phyloP scores from a whole-genome alignment of 2,329 filamentous ascomycete species.

The Nothopassalora personata region DNA sequence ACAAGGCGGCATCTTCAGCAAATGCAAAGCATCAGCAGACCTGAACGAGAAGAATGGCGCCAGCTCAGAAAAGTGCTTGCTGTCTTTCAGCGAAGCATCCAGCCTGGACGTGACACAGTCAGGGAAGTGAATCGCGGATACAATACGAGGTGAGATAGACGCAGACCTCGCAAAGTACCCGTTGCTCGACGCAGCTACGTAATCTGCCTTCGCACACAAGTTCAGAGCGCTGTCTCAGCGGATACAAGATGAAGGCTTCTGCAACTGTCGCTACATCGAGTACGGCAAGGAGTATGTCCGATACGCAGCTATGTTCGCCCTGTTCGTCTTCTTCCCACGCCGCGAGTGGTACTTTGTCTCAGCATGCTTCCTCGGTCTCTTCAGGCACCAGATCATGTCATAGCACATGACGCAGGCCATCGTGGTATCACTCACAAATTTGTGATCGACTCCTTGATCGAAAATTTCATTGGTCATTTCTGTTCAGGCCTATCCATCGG shows the following conservation, averaged over 20 bases:
- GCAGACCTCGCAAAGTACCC: conserved; percentile 42
- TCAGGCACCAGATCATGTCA: conserved; percentile 66
- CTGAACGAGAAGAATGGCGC: not conserved
- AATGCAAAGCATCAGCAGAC: not conserved
- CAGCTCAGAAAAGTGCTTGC: conserved; percentile 7
- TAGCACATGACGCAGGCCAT: conserved; percentile 61
- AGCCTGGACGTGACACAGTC: conserved; percentile 17
- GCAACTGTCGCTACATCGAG: conserved; percentile 53
- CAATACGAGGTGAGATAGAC: conserved; percentile 36
- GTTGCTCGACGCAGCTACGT: conserved; percentile 50
- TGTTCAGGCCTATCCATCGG: conserved; percentile 62
- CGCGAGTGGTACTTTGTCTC: conserved; percentile 54
- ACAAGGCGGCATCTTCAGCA: conserved; percentile 72
- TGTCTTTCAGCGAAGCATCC: conserved; percentile 5
- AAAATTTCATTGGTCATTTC: conserved; percentile 59
- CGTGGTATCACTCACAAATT: conserved; percentile 58
- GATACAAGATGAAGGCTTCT: conserved; percentile 52
- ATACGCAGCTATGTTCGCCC: conserved; percentile 50
- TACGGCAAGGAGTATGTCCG: conserved; percentile 58
- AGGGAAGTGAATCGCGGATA: conserved; percentile 30
- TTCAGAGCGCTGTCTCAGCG: conserved; percentile 54
- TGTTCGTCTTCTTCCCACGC: conserved; percentile 45
- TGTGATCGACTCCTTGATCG: conserved; percentile 54
- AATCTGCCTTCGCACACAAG: conserved; percentile 51
- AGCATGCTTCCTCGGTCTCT: conserved; percentile 55